phyloP scores from a whole-genome alignment of 495 filamentous ascomycete species.

The Tirmania nivea region DNA sequence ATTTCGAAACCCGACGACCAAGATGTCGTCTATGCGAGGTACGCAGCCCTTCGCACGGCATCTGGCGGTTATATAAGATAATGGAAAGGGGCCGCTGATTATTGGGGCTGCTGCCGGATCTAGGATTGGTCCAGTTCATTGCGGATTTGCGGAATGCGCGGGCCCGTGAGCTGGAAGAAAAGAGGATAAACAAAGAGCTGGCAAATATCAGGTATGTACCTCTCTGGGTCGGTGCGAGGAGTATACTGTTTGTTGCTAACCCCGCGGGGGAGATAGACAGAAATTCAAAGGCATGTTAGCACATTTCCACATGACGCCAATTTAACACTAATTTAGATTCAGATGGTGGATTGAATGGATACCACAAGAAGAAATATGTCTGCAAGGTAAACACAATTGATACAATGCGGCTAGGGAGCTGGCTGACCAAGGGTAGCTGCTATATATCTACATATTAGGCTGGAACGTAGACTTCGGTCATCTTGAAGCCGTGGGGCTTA shows the following conservation, averaged over 20 bases:
- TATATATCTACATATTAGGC: slow-evolving; percentile 97
- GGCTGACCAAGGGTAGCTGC: slow-evolving; percentile 34
- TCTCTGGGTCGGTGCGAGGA: not conserved
- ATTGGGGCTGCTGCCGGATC: too few relatives aligned
- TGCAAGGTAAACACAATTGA: slow-evolving; percentile 47
- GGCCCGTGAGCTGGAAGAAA: slow-evolving; percentile 91
- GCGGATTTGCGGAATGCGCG: slow-evolving; percentile 88
- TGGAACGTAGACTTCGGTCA: slow-evolving; percentile 99
- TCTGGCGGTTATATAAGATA: too few relatives aligned
- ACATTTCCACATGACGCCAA: not conserved
- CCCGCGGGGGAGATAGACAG: slow-evolving; percentile 27
- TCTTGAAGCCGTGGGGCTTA: slow-evolving; percentile 90
- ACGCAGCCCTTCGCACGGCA: not conserved
- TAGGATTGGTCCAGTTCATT: slow-evolving; percentile 89
- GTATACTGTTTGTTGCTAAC: too few relatives aligned
- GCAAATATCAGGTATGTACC: slow-evolving; percentile 67
- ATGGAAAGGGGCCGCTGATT: too few relatives aligned
- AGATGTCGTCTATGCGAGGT: slow-evolving; percentile 20
- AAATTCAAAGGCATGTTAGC: slow-evolving; percentile 47
- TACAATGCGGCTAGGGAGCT: not conserved
- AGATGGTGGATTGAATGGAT: slow-evolving; percentile 77
- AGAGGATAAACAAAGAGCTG: slow-evolving; percentile 97
- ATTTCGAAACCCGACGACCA: not conserved
- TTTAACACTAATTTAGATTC: slow-evolving; percentile 20
- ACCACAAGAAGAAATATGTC: slow-evolving; percentile 99